phyloP scores from a whole-genome alignment of 2,329 filamentous ascomycete genomes.

The Colletotrichum sp. region DNA sequence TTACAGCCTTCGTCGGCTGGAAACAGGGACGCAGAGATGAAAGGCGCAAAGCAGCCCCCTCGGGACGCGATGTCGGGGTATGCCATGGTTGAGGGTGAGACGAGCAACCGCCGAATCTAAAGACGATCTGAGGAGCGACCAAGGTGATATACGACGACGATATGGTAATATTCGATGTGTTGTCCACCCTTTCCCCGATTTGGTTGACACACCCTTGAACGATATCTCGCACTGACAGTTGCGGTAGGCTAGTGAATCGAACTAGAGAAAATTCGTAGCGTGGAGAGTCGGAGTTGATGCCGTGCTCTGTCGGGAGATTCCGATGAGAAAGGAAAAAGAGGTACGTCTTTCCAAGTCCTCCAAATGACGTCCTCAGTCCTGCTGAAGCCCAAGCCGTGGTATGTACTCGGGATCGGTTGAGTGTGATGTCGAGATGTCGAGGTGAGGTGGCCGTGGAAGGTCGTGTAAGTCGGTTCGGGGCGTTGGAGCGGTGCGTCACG shows the following conservation, averaged over 20 bases:
- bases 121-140: not conserved
- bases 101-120: not conserved
- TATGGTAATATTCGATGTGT: not conserved
- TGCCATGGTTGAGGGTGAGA: not conserved
- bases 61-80: not conserved
- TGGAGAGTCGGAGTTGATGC: not conserved
- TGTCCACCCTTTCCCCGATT: not conserved
- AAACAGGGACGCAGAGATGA: slow-evolving; percentile 69
- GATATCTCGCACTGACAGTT: not conserved
- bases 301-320: not conserved
- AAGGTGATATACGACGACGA: not conserved
- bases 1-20: slow-evolving; percentile 69
- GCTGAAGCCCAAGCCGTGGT: slow-evolving; percentile 4
- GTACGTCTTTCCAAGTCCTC: not conserved
- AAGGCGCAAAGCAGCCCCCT: slow-evolving; percentile 67
- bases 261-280: not conserved
- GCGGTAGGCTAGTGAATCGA: not conserved
- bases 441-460: not conserved
- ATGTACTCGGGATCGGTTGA: not conserved
- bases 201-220: not conserved
- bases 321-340: not conserved
- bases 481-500: not conserved
- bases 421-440: not conserved
- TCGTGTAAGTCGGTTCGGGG: not conserved
- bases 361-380: slow-evolving; percentile 3